phyloP scores from a whole-genome alignment of 169 alveolate genomes.

The Cryptosporidium tyzzeri region DNA sequence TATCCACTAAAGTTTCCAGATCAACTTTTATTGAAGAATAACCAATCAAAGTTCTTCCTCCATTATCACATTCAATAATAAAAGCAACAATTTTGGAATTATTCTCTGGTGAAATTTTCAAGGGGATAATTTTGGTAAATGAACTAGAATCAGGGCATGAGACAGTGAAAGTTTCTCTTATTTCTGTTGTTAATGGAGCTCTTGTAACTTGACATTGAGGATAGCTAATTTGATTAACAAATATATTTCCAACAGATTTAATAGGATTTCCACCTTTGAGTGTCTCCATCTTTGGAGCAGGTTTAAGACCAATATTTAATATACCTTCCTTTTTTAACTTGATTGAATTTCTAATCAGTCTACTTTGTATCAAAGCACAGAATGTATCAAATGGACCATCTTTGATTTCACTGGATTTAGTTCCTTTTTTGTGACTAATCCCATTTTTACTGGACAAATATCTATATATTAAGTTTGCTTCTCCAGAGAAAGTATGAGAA shows the following conservation, averaged over 20 bases:
- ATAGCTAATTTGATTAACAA: constrained; percentile 37
- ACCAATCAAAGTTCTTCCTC: constrained; percentile 50
- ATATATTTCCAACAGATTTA: constrained; percentile 20
- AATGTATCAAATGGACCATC: constrained; percentile 65
- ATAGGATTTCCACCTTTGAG: constrained; percentile 47
- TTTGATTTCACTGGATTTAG: constrained; percentile 13
- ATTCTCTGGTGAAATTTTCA: constrained; percentile 2
- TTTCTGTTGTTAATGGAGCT: constrained; percentile 47
- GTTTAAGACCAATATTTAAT: constrained; percentile 30
- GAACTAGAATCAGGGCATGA: constrained; percentile 59
- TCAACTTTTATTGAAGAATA: constrained; percentile 33
- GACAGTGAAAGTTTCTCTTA: constrained; percentile 45
- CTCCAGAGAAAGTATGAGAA: neutral
- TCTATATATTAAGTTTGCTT: constrained; percentile 15
- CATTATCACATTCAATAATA: constrained; percentile 23
- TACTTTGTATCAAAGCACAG: constrained; percentile 39
- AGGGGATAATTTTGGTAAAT: constrained; percentile 19
- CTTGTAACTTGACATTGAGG: constrained; percentile 73
- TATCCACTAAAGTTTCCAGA: neutral
- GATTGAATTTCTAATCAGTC: constrained; percentile 10
- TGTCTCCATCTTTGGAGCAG: constrained; percentile 25
- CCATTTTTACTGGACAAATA: constrained; percentile 9
- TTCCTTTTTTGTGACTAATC: neutral
- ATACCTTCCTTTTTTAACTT: constrained; percentile 51
- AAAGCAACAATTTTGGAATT: constrained; percentile 61